These are phyloP conservation scores for Zoysia japonica DNA, from an alignment of 176 grass and related monocot species.

Conservation along the genomic window DNA sequence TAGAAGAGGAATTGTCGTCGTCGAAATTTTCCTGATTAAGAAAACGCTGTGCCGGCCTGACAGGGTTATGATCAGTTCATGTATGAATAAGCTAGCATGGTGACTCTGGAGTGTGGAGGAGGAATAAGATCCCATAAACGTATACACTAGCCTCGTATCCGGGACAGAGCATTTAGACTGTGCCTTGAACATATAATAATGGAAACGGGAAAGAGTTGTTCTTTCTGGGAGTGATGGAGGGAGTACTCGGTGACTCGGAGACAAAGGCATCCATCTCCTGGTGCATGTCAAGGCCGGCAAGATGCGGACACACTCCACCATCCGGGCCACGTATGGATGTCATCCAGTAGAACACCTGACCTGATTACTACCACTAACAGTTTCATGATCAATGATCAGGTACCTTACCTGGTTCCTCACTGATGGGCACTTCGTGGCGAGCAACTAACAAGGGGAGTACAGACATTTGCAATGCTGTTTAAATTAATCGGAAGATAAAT, in stretches of 20 bases:
- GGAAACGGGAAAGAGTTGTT: background rate
- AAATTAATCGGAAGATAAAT: background rate
- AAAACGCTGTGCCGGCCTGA: background rate
- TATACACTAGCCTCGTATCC: background rate
- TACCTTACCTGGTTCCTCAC: background rate
- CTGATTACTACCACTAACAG: too few relatives aligned
- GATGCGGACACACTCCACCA: conserved; percentile 14
- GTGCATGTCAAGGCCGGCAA: conserved; percentile 38
- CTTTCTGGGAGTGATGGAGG: too few relatives aligned
- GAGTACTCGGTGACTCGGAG: conserved; percentile 42
- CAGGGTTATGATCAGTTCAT: background rate
- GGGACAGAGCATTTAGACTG: background rate
- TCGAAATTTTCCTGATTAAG: background rate
- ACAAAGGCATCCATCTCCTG: conserved; percentile 43
- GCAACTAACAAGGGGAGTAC: background rate
- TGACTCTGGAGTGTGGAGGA: background rate
- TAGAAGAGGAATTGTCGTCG: background rate
- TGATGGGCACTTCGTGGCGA: conserved; percentile 10
- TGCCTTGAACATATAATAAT: background rate
- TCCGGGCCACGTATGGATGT: conserved; percentile 12
- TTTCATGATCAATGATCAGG: too few relatives aligned
- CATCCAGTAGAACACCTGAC: background rate
- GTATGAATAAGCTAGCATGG: background rate
- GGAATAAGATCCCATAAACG: conserved; percentile 38
- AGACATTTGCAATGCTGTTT: background rate